Evolutionary conservation across 2,329 filamentous ascomycete genomes (phyloP).

Genomic region (Alternaria sp.): DNA sequence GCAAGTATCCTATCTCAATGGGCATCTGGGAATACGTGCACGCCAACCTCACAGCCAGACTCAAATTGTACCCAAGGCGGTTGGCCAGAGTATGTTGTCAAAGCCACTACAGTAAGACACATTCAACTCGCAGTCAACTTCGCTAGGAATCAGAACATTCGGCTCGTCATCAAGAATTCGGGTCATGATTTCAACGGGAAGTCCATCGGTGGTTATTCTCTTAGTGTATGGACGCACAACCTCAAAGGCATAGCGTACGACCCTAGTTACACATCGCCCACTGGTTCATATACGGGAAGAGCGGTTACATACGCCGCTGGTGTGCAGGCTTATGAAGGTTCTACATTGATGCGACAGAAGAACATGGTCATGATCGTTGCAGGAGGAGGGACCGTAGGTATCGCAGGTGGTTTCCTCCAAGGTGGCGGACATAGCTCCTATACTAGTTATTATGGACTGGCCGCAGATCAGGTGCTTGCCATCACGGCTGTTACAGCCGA

Average conservation of each 20-base stretch:
- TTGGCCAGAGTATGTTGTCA: constrained; percentile 37
- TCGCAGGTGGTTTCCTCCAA: constrained; percentile 45
- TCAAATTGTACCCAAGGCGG: constrained; percentile 39
- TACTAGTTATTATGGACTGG: constrained; percentile 51
- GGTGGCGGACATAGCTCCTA: constrained; percentile 54
- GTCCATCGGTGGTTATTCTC: constrained; percentile 20
- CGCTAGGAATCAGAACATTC: constrained; percentile 41
- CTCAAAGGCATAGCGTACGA: constrained; percentile 20
- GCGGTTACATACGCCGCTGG: constrained; percentile 63
- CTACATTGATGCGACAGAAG: constrained; percentile 53
- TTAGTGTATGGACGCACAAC: constrained; percentile 28
- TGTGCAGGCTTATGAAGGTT: constrained; percentile 60
- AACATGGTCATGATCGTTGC: constrained; percentile 62
- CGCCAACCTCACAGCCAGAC: constrained; percentile 50
- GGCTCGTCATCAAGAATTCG: constrained; percentile 44
- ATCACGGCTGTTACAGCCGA: constrained; percentile 39
- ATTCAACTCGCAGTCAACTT: constrained; percentile 44
- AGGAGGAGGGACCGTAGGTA: constrained; percentile 62
- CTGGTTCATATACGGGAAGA: constrained; percentile 21
- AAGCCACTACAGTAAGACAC: constrained; percentile 32
- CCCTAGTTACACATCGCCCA: constrained; percentile 20
- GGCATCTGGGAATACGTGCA: constrained; percentile 36
- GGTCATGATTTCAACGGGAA: constrained; percentile 39
- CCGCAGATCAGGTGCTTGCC: constrained; percentile 39
- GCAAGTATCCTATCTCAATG: constrained; percentile 36